Evolutionary conservation across 352 stramenopile genomes (phyloP).

Genomic region (Aphanomyces cochlioides): DNA sequence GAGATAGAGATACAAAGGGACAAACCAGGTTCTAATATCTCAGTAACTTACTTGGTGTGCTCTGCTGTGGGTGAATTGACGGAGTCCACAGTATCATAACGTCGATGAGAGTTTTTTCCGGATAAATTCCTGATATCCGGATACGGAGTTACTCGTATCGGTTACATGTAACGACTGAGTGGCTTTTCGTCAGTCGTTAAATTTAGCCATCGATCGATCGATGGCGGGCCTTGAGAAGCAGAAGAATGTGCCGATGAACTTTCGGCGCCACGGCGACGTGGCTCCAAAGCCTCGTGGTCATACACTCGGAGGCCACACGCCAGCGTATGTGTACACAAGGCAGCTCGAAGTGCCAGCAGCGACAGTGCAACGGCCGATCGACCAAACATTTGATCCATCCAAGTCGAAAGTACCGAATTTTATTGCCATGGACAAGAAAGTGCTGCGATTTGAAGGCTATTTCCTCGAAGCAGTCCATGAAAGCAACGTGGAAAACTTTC

Average conservation of each 20-base stretch:
- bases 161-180: no score
- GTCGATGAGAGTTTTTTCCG: no score
- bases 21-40: no score
- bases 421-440: conserved; percentile 76
- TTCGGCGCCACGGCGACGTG: conserved; percentile 68
- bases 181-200: no score
- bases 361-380: conserved; percentile 22
- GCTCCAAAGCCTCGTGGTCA: conserved; percentile 62
- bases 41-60: no score
- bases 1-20: no score
- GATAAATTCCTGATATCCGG: no score
- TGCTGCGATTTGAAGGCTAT: conserved; percentile 82
- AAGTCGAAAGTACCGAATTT: conserved; percentile 61
- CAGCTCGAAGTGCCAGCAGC: conserved; percentile 51
- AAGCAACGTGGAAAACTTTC: conserved; percentile 82
- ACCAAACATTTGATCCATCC: conserved; percentile 17
- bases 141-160: no score
- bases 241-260: conserved; percentile 77
- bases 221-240: conserved; percentile 38
- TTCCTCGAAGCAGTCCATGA: conserved; percentile 87
- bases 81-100: no score
- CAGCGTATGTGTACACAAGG: conserved; percentile 64
- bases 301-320: conserved; percentile 55
- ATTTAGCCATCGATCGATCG: no score
- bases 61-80: no score